Evolutionary conservation across 2,329 filamentous ascomycete genomes (phyloP).

Genomic region (Atkinsonella hypoxylon): DNA sequence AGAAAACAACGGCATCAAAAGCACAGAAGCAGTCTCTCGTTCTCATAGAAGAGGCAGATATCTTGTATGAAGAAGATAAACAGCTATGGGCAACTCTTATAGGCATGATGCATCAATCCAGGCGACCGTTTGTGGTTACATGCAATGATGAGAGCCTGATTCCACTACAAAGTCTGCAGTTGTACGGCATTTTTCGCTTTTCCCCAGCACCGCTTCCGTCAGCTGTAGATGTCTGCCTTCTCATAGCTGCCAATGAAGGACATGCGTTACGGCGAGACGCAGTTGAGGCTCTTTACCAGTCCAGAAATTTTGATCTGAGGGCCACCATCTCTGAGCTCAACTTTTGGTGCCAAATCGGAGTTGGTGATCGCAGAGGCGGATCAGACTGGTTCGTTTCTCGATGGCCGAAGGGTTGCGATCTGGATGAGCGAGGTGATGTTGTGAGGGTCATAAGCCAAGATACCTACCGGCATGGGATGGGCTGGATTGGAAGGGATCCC

Average conservation of each 20-base stretch:
- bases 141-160: slow-evolving; percentile 87
- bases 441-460: slow-evolving; percentile 70
- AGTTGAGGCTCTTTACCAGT: slow-evolving; percentile 57
- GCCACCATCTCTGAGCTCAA: slow-evolving; percentile 74
- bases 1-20: slow-evolving; percentile 23
- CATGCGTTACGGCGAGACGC: slow-evolving; percentile 61
- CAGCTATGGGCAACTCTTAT: slow-evolving; percentile 84
- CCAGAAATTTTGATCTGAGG: slow-evolving; percentile 61
- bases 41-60: slow-evolving; percentile 82
- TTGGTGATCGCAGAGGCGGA: slow-evolving; percentile 80
- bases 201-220: slow-evolving; percentile 51
- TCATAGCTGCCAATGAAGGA: slow-evolving; percentile 79
- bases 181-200: slow-evolving; percentile 79
- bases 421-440: slow-evolving; percentile 53
- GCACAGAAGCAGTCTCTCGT: slow-evolving; percentile 88
- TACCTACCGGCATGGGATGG: slow-evolving; percentile 71
- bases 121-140: slow-evolving; percentile 85
- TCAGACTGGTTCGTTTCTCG: slow-evolving; percentile 80
- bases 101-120: slow-evolving; percentile 69
- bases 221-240: slow-evolving; percentile 67
- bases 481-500: slow-evolving; percentile 56
- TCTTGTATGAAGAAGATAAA: slow-evolving; percentile 91
- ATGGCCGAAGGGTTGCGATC: slow-evolving; percentile 60
- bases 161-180: slow-evolving; percentile 58
- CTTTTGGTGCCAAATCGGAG: slow-evolving; percentile 94